Conservation (phyloP, 2,329 filamentous ascomycete genomes). For the Xylaria sp. region DNA sequence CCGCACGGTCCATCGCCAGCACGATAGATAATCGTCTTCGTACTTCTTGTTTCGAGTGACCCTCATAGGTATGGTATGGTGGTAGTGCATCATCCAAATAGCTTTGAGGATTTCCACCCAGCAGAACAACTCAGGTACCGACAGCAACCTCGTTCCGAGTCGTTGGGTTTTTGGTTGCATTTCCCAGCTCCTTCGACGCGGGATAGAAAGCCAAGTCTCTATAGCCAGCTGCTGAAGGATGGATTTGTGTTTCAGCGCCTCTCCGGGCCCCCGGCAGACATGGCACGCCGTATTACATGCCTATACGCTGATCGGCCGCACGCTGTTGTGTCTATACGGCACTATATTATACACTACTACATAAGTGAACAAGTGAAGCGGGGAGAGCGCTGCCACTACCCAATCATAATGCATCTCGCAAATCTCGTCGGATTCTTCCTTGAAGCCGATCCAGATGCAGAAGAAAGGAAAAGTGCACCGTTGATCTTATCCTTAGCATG, state of each 20-base stretch:
- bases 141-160: constrained; percentile 22
- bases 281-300: not conserved
- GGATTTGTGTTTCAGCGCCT: constrained; percentile 27
- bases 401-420: constrained; percentile 7
- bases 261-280: constrained; percentile 23
- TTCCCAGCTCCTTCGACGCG: not conserved
- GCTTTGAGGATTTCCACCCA: not conserved
- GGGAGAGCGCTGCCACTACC: constrained; percentile 4
- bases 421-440: constrained; percentile 10
- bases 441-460: not conserved
- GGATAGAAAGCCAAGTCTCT: constrained; percentile 5
- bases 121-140: not conserved
- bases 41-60: not conserved
- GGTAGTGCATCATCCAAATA: not conserved
- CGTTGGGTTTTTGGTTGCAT: constrained; percentile 34
- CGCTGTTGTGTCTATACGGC: not conserved
- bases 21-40: not conserved
- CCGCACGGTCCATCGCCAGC: constrained; percentile 14
- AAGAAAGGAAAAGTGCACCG: not conserved
- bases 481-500: constrained; percentile 4
- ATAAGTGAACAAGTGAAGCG: constrained; percentile 18
- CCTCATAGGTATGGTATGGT: not conserved
- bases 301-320: not conserved
- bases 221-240: constrained; percentile 5
- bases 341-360: constrained; percentile 1